Evolutionary conservation across 2,329 filamentous ascomycete genomes (phyloP), one percentile per base, ranked within the genome.

Genomic region (Eurotiales sp.): DNA sequence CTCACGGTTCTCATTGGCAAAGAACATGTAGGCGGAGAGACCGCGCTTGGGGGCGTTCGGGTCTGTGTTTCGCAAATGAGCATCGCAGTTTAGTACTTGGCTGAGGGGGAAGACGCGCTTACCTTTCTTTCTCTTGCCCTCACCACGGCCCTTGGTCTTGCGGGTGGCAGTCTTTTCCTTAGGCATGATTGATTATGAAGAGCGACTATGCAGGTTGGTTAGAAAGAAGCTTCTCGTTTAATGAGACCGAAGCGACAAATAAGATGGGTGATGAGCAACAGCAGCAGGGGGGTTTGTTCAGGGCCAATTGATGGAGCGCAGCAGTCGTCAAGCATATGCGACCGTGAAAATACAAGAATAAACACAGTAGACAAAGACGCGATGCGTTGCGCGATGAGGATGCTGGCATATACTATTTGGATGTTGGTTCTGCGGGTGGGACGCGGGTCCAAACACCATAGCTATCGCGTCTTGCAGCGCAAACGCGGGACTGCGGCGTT

Each of bases 11-110:
- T 97, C 93, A 70, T 97, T 97, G 84, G 93, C 93, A 73, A 97
- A 99, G 87, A 97, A 97, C 93, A 99, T 99, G 85, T 99, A 99
- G 59, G 93, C 93, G 49, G 93, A 97, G 46, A 99, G 89, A 80
- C 92, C 93, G 76, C 93, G 90, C 90, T 97, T 99, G 73, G 93
- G 93, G 55, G 91, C 92, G 77, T 96, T 96, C 75, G 90, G 90
- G 76, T 96, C 91, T 95, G 65, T 14, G 6, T 50, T 32, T 37
- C 17, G 19, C 34, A 19, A 14, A 11, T 50, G 15, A 21, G 27
- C 25, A 37, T 41, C n/a, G 37, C 15, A 19, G 17, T 30, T 30
- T 12, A 22, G n/a, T 27, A 27, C 5, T 10, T 27, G 32, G 27
- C n/a, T 6, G 10, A 11, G 21, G 6, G 40, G n/a, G n/a, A n/a